Conservation (phyloP, 1,284 basidiomycete genomes). For the Entoloma clypeatum region DNA sequence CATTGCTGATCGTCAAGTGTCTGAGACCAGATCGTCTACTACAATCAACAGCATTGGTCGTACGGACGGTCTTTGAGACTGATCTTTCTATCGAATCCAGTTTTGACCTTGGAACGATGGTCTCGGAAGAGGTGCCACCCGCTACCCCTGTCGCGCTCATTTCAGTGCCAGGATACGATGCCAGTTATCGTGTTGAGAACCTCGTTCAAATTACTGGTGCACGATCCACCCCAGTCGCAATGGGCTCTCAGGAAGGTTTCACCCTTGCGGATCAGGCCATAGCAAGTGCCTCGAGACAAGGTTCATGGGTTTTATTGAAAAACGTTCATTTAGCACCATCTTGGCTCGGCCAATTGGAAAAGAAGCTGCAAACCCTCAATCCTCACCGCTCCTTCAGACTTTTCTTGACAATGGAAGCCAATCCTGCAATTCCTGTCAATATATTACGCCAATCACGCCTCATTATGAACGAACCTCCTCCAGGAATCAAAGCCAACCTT, state of each 20-base stretch:
- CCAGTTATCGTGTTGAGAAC: constrained; percentile 91
- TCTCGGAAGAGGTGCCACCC: constrained; percentile 74
- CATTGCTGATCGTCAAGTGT: constrained; percentile 82
- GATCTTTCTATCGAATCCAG: constrained; percentile 71
- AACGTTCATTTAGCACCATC: constrained; percentile 93
- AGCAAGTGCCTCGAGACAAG: constrained; percentile 83
- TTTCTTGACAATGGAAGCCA: constrained; percentile 96
- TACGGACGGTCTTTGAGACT: constrained; percentile 70
- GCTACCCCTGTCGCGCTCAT: constrained; percentile 85
- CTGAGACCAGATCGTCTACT: constrained; percentile 86
- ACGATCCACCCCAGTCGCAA: constrained; percentile 84
- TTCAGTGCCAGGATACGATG: constrained; percentile 95
- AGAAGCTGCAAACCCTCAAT: constrained; percentile 90
- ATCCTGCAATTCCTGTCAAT: constrained; percentile 89
- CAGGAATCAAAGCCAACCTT: constrained; percentile 92
- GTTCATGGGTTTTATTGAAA: constrained; percentile 92
- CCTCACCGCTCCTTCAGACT: constrained; percentile 89
- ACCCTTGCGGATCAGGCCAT: constrained; percentile 92
- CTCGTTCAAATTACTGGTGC: constrained; percentile 74
- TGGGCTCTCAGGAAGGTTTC: constrained; percentile 99
- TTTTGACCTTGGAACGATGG: constrained; percentile 76
- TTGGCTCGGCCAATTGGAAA: constrained; percentile 94
- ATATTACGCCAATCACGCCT: constrained; percentile 92
- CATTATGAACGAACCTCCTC: constrained; percentile 96
- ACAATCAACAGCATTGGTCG: constrained; percentile 77